Conservation (phyloP, 768 basidiomycete genomes). For the Suillus subluteus region DNA sequence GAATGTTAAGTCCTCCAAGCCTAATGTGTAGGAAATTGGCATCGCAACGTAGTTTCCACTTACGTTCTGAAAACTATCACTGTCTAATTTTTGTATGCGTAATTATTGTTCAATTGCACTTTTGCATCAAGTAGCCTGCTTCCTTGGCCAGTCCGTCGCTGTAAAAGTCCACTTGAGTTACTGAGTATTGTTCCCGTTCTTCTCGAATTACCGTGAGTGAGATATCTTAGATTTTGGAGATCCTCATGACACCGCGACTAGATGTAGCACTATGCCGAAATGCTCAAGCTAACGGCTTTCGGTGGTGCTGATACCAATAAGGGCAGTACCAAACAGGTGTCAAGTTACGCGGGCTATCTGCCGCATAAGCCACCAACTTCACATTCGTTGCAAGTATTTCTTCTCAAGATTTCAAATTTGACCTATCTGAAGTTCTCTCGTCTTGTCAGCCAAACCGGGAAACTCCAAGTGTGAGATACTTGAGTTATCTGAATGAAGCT, state of each 20-base stretch:
- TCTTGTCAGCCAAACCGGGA: background rate
- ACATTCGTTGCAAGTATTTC: background rate
- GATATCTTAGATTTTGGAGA: background rate
- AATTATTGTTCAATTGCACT: background rate
- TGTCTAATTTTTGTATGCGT: background rate
- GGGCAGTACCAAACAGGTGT: background rate
- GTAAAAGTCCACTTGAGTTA: too few species aligned
- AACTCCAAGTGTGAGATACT: background rate
- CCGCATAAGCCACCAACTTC: background rate
- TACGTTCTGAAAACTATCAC: background rate
- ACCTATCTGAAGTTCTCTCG: background rate
- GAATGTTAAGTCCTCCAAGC: background rate
- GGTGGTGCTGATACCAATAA: background rate
- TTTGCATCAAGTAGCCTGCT: background rate
- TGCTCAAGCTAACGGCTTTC: background rate
- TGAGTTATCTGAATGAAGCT: background rate
- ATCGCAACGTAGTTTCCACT: background rate
- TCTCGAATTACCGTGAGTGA: background rate
- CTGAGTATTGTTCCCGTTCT: background rate
- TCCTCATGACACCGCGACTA: background rate
- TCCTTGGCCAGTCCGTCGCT: too few species aligned
- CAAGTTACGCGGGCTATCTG: background rate
- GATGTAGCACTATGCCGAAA: background rate
- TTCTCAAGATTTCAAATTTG: background rate
- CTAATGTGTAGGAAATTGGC: background rate